phyloP scores from a whole-genome alignment of 768 basidiomycete species.

The Asterophora parasitica region DNA sequence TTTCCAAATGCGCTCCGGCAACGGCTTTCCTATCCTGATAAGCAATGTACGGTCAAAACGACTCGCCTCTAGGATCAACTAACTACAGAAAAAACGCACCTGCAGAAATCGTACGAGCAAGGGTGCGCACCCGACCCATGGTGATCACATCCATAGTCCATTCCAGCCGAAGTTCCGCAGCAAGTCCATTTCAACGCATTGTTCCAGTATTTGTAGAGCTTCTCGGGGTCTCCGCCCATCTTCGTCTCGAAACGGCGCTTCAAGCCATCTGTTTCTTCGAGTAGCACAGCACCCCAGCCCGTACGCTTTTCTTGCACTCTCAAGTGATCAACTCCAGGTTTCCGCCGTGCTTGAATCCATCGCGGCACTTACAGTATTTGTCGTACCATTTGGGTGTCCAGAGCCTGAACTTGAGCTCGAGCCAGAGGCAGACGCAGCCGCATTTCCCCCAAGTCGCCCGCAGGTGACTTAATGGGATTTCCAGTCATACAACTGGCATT shows the following conservation, averaged over 20 bases:
- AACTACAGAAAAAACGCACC: constrained; percentile 19
- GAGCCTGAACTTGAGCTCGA: constrained; percentile 3
- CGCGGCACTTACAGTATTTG: constrained; percentile 26
- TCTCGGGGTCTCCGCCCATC: constrained; percentile 23
- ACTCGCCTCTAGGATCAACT: not conserved
- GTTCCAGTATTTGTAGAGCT: constrained; percentile 26
- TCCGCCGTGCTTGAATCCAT: constrained; percentile 28
- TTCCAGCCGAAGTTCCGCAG: constrained; percentile 30
- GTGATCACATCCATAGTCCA: constrained; percentile 34
- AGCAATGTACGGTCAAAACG: not conserved
- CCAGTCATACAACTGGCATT: constrained; percentile 29
- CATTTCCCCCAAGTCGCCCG: not conserved
- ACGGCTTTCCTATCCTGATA: constrained; percentile 29
- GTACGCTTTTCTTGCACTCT: constrained; percentile 21
- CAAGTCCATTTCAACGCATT: constrained; percentile 35
- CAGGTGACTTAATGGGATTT: constrained; percentile 26
- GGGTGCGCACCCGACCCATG: constrained; percentile 31
- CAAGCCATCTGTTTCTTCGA: constrained; percentile 25
- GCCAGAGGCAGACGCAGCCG: not conserved
- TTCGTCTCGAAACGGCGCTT: constrained; percentile 24
- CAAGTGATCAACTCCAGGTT: constrained; percentile 34
- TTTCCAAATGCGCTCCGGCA: constrained; percentile 26
- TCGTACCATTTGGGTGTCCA: constrained; percentile 27
- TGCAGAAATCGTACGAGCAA: constrained; percentile 36
- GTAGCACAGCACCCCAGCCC: constrained; percentile 26